A percentile compares a stretch with the other conserved stretches of the same genome.
Conservation (phyloP, 306 rosid genomes). For the Corylus avellana region DNA sequence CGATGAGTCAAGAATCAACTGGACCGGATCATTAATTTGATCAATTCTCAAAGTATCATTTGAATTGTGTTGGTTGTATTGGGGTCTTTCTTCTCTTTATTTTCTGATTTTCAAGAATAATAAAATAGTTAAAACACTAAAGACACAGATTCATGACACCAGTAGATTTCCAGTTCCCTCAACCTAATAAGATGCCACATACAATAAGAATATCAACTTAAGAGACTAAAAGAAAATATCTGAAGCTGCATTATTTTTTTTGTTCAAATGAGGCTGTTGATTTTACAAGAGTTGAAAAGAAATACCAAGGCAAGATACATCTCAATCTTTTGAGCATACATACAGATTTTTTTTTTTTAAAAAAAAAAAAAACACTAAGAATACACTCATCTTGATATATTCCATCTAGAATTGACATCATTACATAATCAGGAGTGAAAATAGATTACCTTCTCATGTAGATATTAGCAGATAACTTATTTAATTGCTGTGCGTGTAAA, state of each 20-base stretch:
- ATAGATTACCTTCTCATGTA: no score
- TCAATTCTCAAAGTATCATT: no score
- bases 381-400: slow-evolving; percentile 12
- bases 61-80: no score
- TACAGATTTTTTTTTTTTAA: slow-evolving; percentile 38
- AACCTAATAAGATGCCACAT: background rate
- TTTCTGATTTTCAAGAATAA: no score
- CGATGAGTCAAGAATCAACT: no score
- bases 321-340: slow-evolving; percentile 44
- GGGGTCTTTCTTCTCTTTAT: no score
- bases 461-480: no score
- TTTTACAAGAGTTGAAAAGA: slow-evolving; percentile 45
- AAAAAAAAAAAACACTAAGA: slow-evolving; percentile 8
- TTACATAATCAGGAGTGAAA: no score
- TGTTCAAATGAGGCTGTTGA: slow-evolving; percentile 43
- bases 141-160: background rate
- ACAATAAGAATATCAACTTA: background rate
- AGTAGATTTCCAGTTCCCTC: background rate
- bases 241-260: slow-evolving; percentile 8
- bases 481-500: slow-evolving; percentile 19
- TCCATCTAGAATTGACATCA: no score
- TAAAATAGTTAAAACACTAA: no score
- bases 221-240: slow-evolving; percentile 9
- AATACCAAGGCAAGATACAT: slow-evolving; percentile 33
- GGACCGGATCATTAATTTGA: no score